Conservation (phyloP, 73 alveolate genomes). For the Blepharisma stoltei region DNA sequence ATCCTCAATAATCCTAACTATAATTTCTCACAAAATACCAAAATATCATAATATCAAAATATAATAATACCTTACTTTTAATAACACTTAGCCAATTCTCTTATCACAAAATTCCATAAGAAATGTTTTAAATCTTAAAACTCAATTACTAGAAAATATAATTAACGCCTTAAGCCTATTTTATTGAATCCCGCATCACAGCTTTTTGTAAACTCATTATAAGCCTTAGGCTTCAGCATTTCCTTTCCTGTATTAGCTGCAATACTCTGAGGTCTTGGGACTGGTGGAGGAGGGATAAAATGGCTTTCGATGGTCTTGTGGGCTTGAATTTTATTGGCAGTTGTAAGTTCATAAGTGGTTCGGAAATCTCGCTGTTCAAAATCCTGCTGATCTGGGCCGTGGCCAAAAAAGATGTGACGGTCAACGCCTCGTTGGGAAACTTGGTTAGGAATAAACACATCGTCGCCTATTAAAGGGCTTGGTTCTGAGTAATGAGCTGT, state of each 20-base stretch:
- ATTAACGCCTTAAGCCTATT: constrained; percentile 49
- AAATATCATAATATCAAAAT: too few species aligned
- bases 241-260: constrained; percentile 14
- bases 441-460: not conserved
- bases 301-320: constrained; percentile 7
- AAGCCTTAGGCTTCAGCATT: constrained; percentile 39
- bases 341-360: constrained; percentile 47
- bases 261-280: not conserved
- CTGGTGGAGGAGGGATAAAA: constrained; percentile 22
- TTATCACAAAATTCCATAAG: too few species aligned
- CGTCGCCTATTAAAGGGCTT: not conserved
- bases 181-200: constrained; percentile 49
- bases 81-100: too few species aligned
- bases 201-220: constrained; percentile 45
- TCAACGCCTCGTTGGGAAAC: constrained; percentile 38
- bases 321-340: constrained; percentile 42
- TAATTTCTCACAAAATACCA: too few species aligned
- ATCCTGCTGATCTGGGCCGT: constrained; percentile 64
- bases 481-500: constrained; percentile 4
- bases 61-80: too few species aligned
- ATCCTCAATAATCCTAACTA: too few species aligned
- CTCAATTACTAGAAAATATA: too few species aligned
- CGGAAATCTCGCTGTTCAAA: constrained; percentile 64
- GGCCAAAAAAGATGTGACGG: constrained; percentile 62
- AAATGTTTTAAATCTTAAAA: too few species aligned